phyloP scores from a whole-genome alignment of 2,329 filamentous ascomycete genomes.

The Macroventuria anomochaeta region DNA sequence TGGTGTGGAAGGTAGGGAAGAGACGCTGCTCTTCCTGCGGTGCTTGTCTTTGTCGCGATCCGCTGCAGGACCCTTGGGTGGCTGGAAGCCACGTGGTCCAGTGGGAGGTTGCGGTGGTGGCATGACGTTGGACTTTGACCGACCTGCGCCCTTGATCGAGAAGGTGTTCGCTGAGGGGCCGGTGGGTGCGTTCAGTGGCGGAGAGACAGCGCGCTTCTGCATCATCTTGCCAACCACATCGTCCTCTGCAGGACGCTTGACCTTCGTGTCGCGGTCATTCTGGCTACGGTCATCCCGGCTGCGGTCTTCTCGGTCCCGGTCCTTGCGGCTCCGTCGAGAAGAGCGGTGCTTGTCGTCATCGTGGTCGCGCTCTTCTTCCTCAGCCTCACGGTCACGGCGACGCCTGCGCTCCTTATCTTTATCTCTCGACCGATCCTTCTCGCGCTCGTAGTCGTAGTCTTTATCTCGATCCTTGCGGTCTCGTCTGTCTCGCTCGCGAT shows the following conservation, averaged over 20 bases:
- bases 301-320: conserved; percentile 47
- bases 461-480: conserved; percentile 60
- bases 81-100: conserved; percentile 44
- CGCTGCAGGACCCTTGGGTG: conserved; percentile 48
- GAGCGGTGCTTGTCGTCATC: conserved; percentile 52
- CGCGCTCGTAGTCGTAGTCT: conserved; percentile 52
- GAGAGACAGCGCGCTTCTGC: conserved; percentile 39
- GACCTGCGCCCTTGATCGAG: conserved; percentile 49
- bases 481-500: conserved; percentile 43
- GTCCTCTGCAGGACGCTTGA: conserved; percentile 14
- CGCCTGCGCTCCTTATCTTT: conserved; percentile 55
- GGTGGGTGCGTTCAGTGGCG: conserved; percentile 44
- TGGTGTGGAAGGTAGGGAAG: conserved; percentile 18
- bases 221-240: conserved; percentile 37
- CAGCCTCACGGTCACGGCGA: conserved; percentile 56
- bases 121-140: conserved; percentile 32
- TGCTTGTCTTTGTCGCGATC: conserved; percentile 36
- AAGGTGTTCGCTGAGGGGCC: conserved; percentile 54
- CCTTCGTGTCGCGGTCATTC: conserved; percentile 17
- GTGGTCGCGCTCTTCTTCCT: conserved; percentile 45
- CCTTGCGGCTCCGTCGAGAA: conserved; percentile 52
- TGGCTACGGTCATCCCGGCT: conserved; percentile 28
- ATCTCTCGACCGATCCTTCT: conserved; percentile 49
- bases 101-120: conserved; percentile 48
- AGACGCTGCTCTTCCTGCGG: conserved; percentile 28